These are phyloP conservation scores for Aspergillus sp. DNA, from an alignment of 2,329 filamentous ascomycete genomes.

Conservation along the genomic window DNA sequence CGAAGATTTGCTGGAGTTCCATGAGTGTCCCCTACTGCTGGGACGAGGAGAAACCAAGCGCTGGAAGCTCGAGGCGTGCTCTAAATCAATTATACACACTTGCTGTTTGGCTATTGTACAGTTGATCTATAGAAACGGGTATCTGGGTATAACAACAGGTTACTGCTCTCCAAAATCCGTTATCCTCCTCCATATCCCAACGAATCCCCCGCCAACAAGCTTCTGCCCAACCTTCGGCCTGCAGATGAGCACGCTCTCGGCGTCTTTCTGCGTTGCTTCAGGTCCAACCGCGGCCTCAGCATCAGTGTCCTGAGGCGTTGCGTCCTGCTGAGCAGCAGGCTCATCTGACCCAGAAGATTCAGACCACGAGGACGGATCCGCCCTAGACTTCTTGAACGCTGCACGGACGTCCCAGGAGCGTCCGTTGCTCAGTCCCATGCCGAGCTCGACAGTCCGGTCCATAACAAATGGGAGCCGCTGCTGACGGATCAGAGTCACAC, in stretches of 20 bases:
- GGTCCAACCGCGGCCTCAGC: conserved; percentile 5
- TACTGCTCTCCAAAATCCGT: conserved; percentile 17
- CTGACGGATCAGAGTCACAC: conserved; percentile 46
- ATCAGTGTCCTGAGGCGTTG: conserved; percentile 6
- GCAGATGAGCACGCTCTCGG: conserved; percentile 40
- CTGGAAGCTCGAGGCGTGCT: no score
- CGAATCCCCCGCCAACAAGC: conserved; percentile 43
- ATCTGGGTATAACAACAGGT: conserved; percentile 3
- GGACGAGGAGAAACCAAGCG: no score
- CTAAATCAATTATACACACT: no score
- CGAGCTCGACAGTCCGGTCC: conserved; percentile 38
- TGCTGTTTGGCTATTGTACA: no score
- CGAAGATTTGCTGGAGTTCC: no score
- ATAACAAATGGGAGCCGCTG: conserved; percentile 45
- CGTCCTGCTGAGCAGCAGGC: conserved; percentile 3
- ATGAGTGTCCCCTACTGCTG: no score
- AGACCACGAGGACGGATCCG: conserved; percentile 24
- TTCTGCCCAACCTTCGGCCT: conserved; percentile 42
- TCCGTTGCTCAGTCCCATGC: conserved; percentile 38
- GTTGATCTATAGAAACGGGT: no score
- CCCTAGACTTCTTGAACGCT: conserved; percentile 27
- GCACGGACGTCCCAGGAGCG: conserved; percentile 39
- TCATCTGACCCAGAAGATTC: conserved; percentile 11
- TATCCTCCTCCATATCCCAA: conserved; percentile 41
- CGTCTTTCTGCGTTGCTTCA: conserved; percentile 11